These are phyloP conservation scores for Chloris gayana DNA, from an alignment of 176 grass and related monocot species.

Conservation along the genomic window DNA sequence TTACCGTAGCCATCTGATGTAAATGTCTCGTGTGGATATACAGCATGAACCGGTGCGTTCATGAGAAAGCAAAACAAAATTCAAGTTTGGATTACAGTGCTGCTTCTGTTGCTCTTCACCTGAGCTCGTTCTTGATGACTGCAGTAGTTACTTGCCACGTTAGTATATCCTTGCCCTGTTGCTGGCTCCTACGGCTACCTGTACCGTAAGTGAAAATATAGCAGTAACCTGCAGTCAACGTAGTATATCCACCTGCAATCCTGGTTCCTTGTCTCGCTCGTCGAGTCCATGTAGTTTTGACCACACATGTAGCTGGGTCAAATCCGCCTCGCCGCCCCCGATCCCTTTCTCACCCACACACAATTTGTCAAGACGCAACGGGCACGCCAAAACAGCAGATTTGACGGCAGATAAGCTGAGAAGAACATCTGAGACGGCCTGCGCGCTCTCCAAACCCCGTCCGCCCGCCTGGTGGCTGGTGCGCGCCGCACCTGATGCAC, in stretches of 20 bases:
- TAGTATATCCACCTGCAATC: conserved; percentile 16
- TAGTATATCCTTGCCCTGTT: neutral
- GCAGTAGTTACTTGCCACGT: conserved; percentile 2
- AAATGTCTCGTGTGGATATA: conserved; percentile 32
- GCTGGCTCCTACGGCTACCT: neutral
- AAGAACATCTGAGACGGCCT: conserved; percentile 17
- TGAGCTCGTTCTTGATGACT: too few species aligned
- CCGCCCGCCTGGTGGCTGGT: neutral
- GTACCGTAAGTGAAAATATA: conserved; percentile 12
- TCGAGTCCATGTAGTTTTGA: conserved; percentile 26
- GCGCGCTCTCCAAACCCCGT: conserved; percentile 19
- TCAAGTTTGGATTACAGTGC: neutral
- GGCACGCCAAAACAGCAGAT: conserved; percentile 46
- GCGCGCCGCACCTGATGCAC: conserved; percentile 38
- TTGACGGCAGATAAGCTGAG: conserved; percentile 44
- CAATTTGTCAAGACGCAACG: neutral
- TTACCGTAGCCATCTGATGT: conserved; percentile 26
- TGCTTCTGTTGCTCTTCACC: neutral
- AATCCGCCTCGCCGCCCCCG: neutral
- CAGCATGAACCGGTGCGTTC: conserved; percentile 12
- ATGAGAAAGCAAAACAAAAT: neutral
- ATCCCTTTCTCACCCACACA: conserved; percentile 1
- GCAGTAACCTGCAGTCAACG: neutral
- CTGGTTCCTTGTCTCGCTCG: neutral
- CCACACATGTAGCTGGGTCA: conserved; percentile 22